Evolutionary conservation across 2,329 filamentous ascomycete genomes (phyloP), one percentile per base, ranked within the genome.

Genomic region (Fusarium armeniacum): DNA sequence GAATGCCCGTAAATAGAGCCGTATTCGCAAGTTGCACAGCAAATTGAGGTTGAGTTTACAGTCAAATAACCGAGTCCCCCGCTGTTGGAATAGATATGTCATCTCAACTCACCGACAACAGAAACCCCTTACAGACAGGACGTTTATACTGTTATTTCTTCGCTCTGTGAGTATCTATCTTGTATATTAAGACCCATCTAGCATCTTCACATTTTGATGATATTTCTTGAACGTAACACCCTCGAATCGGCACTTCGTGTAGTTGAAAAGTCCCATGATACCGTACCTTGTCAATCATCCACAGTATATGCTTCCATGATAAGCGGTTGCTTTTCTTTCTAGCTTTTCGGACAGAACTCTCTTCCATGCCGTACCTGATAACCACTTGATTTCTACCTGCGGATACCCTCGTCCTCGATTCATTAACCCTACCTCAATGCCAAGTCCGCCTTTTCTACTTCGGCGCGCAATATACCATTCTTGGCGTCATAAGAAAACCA

Each of bases 81-180:
- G 63, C 65, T n/a, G 57, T 73, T 4, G 65, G 64, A 45, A 71
- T 54, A 58, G 67, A 64, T 67, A 57, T 24, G 28, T 22, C 7
- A 35, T 30, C 5, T 13, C 6, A 15, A 22, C 18, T 51, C 44
- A 53, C 33, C 40, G 18, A 36, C 4, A 7, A 3, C 7, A 2
- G 26, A 63, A 81, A 80, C 84, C 16, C 83, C 83, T 4, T 82
- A 85, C 58, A 83, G 83, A 62, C 83, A 83, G 41, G 85, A 84
- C 58, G 78, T 83, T 2, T 79, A 82, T 6, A 77, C 79, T 18
- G 76, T 80, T 80, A 49, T 77, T 85, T 50, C 73, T 83, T 40
- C 70, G 75, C 5, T 79, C 77, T 4, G 78, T 79, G 10, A 73
- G 69, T 15, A 61, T 69, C 4, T 80, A 84, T 59, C 76, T 83